Percentiles rank a stretch among this genome's conserved stretches.
phyloP scores from a whole-genome alignment of 345 rosid species.

The Lenwebbia sp. region DNA sequence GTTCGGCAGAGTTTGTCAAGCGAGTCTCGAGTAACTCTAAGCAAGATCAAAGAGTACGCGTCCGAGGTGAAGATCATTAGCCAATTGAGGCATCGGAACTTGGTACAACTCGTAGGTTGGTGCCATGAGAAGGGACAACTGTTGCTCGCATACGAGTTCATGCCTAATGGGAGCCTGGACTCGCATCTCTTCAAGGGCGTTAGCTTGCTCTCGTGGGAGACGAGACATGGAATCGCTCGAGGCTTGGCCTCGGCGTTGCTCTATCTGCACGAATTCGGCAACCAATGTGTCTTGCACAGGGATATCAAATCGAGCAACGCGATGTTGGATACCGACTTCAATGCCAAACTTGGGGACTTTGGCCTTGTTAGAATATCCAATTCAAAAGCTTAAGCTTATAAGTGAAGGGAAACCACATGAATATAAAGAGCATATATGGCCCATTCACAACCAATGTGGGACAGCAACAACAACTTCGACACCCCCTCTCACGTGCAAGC shows the following conservation, averaged over 20 bases:
- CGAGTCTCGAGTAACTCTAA: slow-evolving; percentile 4
- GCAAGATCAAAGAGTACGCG: slow-evolving; percentile 7
- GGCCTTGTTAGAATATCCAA: too few relatives aligned
- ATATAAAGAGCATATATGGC: too few relatives aligned
- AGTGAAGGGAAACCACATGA: too few relatives aligned
- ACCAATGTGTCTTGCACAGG: slow-evolving; percentile 10
- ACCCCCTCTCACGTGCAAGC: too few relatives aligned
- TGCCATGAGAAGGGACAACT: slow-evolving; percentile 12
- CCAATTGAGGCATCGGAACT: slow-evolving; percentile 12
- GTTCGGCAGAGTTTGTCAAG: slow-evolving; percentile 17
- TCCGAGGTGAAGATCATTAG: slow-evolving; percentile 21
- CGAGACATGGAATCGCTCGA: neutral
- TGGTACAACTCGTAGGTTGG: slow-evolving; percentile 20
- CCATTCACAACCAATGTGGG: too few relatives aligned
- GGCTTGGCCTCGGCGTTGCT: slow-evolving; percentile 15
- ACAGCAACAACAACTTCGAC: too few relatives aligned
- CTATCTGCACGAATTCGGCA: slow-evolving; percentile 14
- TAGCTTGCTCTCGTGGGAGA: slow-evolving; percentile 12
- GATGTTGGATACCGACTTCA: slow-evolving; percentile 9
- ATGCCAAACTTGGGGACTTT: slow-evolving; percentile 25
- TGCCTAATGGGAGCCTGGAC: slow-evolving; percentile 7
- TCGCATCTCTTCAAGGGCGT: slow-evolving; percentile 7
- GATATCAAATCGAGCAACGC: slow-evolving; percentile 20
- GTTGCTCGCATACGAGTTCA: slow-evolving; percentile 8
- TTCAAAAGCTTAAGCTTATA: too few relatives aligned